These are phyloP conservation scores for Pyrrhoderma noxium DNA, from an alignment of 1,284 basidiomycete genomes.

Conservation along the genomic window DNA sequence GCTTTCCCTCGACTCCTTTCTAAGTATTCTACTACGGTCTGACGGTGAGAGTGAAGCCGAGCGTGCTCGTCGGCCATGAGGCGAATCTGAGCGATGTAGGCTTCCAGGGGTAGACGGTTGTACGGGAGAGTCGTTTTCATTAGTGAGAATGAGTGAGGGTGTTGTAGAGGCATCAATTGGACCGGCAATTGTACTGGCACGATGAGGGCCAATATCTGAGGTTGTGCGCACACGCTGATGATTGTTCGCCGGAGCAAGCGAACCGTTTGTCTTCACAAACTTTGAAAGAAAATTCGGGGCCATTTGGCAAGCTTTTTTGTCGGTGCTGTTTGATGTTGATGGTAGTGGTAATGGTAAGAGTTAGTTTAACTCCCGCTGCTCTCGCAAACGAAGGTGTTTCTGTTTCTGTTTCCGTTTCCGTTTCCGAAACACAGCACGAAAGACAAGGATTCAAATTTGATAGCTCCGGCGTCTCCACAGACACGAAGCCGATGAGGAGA, in stretches of 20 bases:
- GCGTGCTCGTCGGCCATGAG: constrained; percentile 3
- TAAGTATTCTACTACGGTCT: no score
- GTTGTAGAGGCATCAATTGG: background rate
- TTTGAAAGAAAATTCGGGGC: constrained; percentile 32
- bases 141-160: constrained; percentile 19
- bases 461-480: no score
- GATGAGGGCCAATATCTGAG: constrained; percentile 18
- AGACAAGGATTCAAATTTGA: no score
- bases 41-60: constrained; percentile 10
- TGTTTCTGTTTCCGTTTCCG: no score
- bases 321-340: no score
- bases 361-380: no score
- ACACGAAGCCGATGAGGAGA: no score
- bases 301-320: background rate
- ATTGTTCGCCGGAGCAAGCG: constrained; percentile 13
- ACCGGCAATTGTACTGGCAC: constrained; percentile 16
- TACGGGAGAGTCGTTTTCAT: constrained; percentile 15
- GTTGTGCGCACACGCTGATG: constrained; percentile 15
- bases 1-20: no score
- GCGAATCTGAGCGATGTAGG: constrained; percentile 18
- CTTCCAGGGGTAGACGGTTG: constrained; percentile 18
- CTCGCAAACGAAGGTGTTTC: no score
- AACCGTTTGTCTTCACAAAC: constrained; percentile 25
- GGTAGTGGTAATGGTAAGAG: no score
- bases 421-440: no score